phyloP scores from a whole-genome alignment of 2,329 filamentous ascomycete genomes.

The Aquanectria penicillioides region DNA sequence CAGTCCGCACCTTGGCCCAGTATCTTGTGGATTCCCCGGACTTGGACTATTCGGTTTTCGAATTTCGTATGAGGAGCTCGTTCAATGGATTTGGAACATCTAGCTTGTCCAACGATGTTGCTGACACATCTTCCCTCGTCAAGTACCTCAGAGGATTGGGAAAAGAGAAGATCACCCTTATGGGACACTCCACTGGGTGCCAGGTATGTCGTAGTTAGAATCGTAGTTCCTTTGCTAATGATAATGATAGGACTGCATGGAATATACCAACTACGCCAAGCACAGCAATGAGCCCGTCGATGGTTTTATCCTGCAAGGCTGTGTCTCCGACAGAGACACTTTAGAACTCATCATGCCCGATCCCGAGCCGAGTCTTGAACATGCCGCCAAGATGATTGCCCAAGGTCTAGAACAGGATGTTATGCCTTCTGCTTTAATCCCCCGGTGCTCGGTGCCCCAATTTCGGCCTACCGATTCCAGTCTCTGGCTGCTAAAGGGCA shows the following conservation, averaged over 20 bases:
- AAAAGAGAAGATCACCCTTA: slow-evolving; percentile 61
- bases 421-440: slow-evolving; percentile 60
- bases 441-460: slow-evolving; percentile 52
- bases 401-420: slow-evolving; percentile 64
- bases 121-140: slow-evolving; percentile 63
- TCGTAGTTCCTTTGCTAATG: not conserved
- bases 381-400: slow-evolving; percentile 64
- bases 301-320: slow-evolving; percentile 82
- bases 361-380: slow-evolving; percentile 56
- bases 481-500: slow-evolving; percentile 62
- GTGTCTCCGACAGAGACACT: slow-evolving; percentile 80
- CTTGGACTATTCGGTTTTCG: slow-evolving; percentile 64
- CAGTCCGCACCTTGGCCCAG: slow-evolving; percentile 59
- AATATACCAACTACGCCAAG: slow-evolving; percentile 59
- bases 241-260: slow-evolving; percentile 62
- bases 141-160: slow-evolving; percentile 63
- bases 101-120: slow-evolving; percentile 62
- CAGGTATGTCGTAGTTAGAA: too few species aligned
- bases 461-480: slow-evolving; percentile 64
- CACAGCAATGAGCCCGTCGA: slow-evolving; percentile 66
- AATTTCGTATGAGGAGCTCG: slow-evolving; percentile 65
- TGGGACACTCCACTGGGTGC: slow-evolving; percentile 69
- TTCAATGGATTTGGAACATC: slow-evolving; percentile 63
- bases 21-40: slow-evolving; percentile 50
- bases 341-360: slow-evolving; percentile 58